These are phyloP conservation scores for Phytophthora boehmeriae DNA, from an alignment of 352 stramenopile genomes.

Conservation along the genomic window DNA sequence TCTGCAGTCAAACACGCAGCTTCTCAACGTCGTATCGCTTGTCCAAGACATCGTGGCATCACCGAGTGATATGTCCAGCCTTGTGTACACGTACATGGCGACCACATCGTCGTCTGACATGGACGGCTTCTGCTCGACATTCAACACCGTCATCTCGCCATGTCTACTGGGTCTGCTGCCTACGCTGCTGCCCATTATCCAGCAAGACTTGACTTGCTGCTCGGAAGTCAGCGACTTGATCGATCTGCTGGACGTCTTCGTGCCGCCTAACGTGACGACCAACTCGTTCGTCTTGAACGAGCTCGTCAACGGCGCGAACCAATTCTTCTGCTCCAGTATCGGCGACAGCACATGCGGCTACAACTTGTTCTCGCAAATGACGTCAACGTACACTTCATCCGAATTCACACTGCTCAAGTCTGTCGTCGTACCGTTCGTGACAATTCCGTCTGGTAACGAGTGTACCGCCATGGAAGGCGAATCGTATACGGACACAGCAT, in stretches of 20 bases:
- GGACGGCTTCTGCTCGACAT: conserved; percentile 42
- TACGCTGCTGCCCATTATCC: conserved; percentile 29
- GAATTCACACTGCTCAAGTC: conserved; percentile 51
- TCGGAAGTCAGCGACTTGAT: conserved; percentile 49
- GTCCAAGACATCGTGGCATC: conserved; percentile 36
- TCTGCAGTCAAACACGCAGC: conserved; percentile 34
- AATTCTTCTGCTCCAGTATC: conserved; percentile 50
- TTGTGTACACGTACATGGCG: conserved; percentile 51
- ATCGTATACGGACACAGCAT: conserved; percentile 47
- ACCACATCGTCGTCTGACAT: conserved; percentile 39
- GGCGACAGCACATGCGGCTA: conserved; percentile 39
- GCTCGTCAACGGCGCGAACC: conserved; percentile 50
- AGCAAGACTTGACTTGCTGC: conserved; percentile 46
- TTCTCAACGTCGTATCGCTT: conserved; percentile 33
- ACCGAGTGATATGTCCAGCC: conserved; percentile 38
- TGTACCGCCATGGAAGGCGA: conserved; percentile 46
- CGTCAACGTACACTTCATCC: conserved; percentile 38
- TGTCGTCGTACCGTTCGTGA: conserved; percentile 55
- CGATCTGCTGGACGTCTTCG: conserved; percentile 50
- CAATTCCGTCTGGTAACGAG: conserved; percentile 36
- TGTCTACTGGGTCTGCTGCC: conserved; percentile 40
- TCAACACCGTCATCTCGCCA: conserved; percentile 42
- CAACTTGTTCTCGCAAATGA: conserved; percentile 51
- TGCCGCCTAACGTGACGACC: conserved; percentile 41
- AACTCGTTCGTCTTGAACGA: conserved; percentile 54